Base-by-base conservation (phyloP, 1,139 yeast genomes). In the Saccharomycopsis crataegensis region DNA sequence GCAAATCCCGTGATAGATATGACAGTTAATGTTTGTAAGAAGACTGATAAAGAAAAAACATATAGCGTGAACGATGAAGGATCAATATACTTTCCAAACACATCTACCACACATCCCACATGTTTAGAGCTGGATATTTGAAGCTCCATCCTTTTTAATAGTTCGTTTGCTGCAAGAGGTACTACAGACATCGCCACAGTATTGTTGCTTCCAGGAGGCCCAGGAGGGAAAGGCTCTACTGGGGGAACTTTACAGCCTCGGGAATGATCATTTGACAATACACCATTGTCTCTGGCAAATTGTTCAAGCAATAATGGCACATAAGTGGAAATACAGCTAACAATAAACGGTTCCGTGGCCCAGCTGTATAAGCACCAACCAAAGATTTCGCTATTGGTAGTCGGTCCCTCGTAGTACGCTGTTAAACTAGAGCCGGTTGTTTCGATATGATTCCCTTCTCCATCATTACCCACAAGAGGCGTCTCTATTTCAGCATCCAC, bases 291-390 rank as follows among this genome's bases (percentile, higher is more conserved):
- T 34, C 88, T 71, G 0, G 89, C 90, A 59, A 80, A 73, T 60
- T 80, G 82, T 58, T 83, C 88, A 37, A 84, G 67, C 8, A 83
- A 65, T 28, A 84, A 67, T 0, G 90, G 90, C 8, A 83, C 82
- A 63, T 82, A 84, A 0, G 89, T 83, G 1, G 89, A 82, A 7
- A 84, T 82, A 1, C 83, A 88, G 42, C 85, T 78, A 5, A 84
- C 90, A 8, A 82, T 76, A 62, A 83, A 84, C 0, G 91, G 90
- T 62, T 84, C 90, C 40, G 86, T 79, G 0, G 89, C 87, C 76
- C 84, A 80, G 1, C 82, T 72, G 59, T 79, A 81, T 8, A 80
- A 67, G 59, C 76, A 75, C 83, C 82, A 77, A 1, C 80, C 81
- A 43, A 66, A 60, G 1, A 76, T 66, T 58, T 76, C 78, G 16